Percentiles rank a stretch among this genome's conserved stretches.
phyloP scores from a whole-genome alignment of 169 alveolate genomes.

The Plasmodium ovale region DNA sequence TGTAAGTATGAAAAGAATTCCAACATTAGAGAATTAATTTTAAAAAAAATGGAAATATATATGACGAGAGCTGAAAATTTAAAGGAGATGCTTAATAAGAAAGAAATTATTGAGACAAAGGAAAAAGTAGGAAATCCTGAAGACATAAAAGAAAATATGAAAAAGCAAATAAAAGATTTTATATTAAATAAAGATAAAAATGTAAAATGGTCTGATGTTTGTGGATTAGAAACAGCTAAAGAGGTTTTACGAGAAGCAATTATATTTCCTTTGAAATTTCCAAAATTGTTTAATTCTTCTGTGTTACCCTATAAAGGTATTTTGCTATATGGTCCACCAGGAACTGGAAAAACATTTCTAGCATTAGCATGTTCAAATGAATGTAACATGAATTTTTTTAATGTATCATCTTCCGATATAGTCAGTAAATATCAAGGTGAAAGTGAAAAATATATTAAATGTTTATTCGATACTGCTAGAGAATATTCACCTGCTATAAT shows the following conservation, averaged over 20 bases:
- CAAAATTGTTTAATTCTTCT: constrained; percentile 93
- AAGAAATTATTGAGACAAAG: constrained; percentile 48
- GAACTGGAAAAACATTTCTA: constrained; percentile 98
- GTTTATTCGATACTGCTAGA: constrained; percentile 96
- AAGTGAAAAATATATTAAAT: constrained; percentile 95
- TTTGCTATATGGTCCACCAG: constrained; percentile 93
- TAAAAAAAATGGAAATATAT: constrained; percentile 83
- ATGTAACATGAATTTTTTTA: constrained; percentile 94
- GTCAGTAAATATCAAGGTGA: constrained; percentile 99
- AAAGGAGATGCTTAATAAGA: constrained; percentile 76
- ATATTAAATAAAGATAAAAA: constrained; percentile 82
- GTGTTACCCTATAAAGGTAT: constrained; percentile 75
- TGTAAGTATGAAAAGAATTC: constrained; percentile 80
- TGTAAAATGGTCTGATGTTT: constrained; percentile 96
- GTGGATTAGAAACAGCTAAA: constrained; percentile 96
- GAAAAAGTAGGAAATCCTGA: constrained; percentile 61
- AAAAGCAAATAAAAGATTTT: constrained; percentile 61
- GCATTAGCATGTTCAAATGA: constrained; percentile 99
- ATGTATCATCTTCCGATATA: constrained; percentile 96
- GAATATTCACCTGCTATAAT: constrained; percentile 97
- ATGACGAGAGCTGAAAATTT: constrained; percentile 82
- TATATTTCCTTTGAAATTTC: constrained; percentile 95
- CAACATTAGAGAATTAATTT: constrained; percentile 79
- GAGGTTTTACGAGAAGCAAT: constrained; percentile 95
- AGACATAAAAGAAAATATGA: constrained; percentile 73